Evolutionary conservation across 257 asterid species (phyloP).

Genomic region (Solanum tacnaense): DNA sequence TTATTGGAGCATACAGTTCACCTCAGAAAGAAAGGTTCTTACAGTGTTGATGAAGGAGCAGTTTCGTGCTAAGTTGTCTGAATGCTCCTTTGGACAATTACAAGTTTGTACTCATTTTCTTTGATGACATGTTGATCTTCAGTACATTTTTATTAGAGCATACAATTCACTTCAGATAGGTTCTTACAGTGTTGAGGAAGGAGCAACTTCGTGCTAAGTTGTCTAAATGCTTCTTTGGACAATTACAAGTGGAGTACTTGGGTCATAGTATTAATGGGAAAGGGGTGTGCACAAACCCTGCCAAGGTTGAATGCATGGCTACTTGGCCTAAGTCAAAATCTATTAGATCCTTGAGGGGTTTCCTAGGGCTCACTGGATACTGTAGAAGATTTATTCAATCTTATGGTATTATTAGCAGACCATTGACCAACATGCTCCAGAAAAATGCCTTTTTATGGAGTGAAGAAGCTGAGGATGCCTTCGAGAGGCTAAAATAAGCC

Average conservation of each 20-base stretch:
- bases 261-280: neutral
- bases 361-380: neutral
- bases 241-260: neutral
- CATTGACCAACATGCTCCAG: neutral
- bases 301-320: neutral
- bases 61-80: no score
- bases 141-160: neutral
- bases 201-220: neutral
- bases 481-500: neutral
- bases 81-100: no score
- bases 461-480: neutral
- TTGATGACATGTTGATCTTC: neutral
- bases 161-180: neutral
- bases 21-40: no score
- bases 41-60: no score
- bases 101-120: no score
- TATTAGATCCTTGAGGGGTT: neutral
- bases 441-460: neutral
- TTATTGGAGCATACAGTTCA: no score
- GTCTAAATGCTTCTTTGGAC: neutral
- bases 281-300: neutral
- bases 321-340: neutral
- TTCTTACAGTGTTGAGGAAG: neutral
- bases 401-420: neutral
- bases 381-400: neutral